Conservation (phyloP, 768 basidiomycete genomes). For the Mycena metata region DNA sequence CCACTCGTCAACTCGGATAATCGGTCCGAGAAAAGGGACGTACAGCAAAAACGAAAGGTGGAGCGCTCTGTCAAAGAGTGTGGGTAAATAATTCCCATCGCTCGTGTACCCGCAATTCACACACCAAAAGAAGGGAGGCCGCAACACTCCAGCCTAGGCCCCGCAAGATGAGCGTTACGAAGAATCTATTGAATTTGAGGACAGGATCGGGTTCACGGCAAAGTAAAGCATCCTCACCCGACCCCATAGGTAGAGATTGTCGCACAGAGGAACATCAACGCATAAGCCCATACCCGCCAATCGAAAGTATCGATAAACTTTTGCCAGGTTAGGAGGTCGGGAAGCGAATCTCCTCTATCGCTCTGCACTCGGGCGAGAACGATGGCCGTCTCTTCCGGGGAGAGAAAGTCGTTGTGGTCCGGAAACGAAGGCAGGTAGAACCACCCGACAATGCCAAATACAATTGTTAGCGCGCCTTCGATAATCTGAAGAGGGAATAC, state of each 20-base stretch:
- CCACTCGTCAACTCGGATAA: background rate
- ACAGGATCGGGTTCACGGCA: background rate
- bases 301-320: constrained; percentile 55
- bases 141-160: constrained; percentile 63
- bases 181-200: constrained; percentile 49
- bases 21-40: constrained; percentile 38
- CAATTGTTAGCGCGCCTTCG: constrained; percentile 62
- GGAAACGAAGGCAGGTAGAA: constrained; percentile 63
- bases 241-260: constrained; percentile 65
- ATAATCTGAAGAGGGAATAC: constrained; percentile 54
- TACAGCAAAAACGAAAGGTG: constrained; percentile 64
- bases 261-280: constrained; percentile 64
- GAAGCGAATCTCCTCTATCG: constrained; percentile 65
- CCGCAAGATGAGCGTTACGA: constrained; percentile 61
- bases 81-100: constrained; percentile 16
- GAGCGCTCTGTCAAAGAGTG: constrained; percentile 54
- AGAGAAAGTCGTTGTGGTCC: constrained; percentile 62
- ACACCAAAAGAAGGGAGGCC: constrained; percentile 59
- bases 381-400: constrained; percentile 55
- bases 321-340: constrained; percentile 54
- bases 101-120: background rate
- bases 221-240: constrained; percentile 50
- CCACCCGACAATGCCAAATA: constrained; percentile 59
- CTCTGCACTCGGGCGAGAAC: constrained; percentile 60
- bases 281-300: constrained; percentile 65